Evolutionary conservation across 1,139 yeast genomes (phyloP), one percentile per base, ranked within the genome.

Genomic region (Candida sp.): DNA sequence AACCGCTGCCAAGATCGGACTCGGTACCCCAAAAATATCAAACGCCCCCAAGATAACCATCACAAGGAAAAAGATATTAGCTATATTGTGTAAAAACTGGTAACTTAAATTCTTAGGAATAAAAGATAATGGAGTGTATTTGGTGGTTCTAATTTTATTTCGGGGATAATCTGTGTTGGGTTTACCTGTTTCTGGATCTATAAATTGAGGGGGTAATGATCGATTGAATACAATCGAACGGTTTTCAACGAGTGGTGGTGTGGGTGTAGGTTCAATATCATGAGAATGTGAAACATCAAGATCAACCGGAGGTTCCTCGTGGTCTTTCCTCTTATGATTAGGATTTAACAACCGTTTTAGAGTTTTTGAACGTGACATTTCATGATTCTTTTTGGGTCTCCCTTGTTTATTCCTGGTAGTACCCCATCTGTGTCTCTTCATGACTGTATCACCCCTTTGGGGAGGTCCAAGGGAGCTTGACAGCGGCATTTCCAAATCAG

Each of bases 341-440:
- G 49, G 55, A 15, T 46, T 51, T 35, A 71, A 57, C 32, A 71
- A 55, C 21, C 63, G 60, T 45, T 60, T 66, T 38, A 79, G 57
- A 0, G 84, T 78, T 50, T 68, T 76, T 25, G 75, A 68, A 45
- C 84, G 60, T 25, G 65, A 62, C 22, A 77, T 68, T 32, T 68
- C 69, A 43, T 70, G 76, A 30, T 30, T 30, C 47, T 60, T 60
- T 35, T 65, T 63, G 4, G 90, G 89, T 40, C 77, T 72, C n/a
- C 95, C 95, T 50, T 81, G 77, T 49, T 82, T 82, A 56, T 82
- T 81, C 52, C 96, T 76, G 49, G 85, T 87, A 6, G 97, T 89
- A 45, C 97, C 97, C 96, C 96, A 87, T 65, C 97, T 76, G 54
- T 83, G 79, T 55, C 95, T 77, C 55, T 85, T 82, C 82, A 83